A percentile compares a stretch with the other conserved stretches of the same genome.
Evolutionary conservation across 108 stramenopile species (phyloP).

Genomic region (Chaetoceros muelleri): DNA sequence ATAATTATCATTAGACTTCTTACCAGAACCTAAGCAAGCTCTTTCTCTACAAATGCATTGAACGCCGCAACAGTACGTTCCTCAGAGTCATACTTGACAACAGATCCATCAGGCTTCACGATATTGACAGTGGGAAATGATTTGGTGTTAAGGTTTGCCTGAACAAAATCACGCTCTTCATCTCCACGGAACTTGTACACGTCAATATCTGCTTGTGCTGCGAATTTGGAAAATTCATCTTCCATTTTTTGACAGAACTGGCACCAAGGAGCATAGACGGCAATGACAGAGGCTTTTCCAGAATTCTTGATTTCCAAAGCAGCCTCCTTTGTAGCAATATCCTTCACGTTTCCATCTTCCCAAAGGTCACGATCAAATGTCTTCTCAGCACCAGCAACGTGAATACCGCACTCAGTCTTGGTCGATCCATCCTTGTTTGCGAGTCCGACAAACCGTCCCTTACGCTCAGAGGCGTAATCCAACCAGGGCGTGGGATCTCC

Average conservation of each 20-base stretch:
- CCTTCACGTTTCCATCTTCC: conserved; percentile 63
- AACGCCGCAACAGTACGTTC: conserved; percentile 65
- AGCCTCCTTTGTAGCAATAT: conserved; percentile 51
- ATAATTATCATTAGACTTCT: too few species aligned
- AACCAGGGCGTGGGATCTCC: conserved; percentile 85
- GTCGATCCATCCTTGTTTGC: conserved; percentile 93
- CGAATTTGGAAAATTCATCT: conserved; percentile 66
- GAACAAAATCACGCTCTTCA: conserved; percentile 84
- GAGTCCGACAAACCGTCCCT: conserved; percentile 93
- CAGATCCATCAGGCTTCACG: conserved; percentile 74
- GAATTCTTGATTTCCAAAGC: conserved; percentile 54
- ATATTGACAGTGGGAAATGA: conserved; percentile 90
- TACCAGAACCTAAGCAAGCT: too few species aligned
- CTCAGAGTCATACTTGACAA: conserved; percentile 86
- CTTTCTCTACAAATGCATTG: conserved; percentile 47
- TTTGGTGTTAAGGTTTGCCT: conserved; percentile 72
- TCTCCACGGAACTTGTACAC: conserved; percentile 87
- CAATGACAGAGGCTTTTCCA: conserved; percentile 70
- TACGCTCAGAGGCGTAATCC: conserved; percentile 92
- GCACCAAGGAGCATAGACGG: conserved; percentile 90
- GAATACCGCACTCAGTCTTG: conserved; percentile 98
- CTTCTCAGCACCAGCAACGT: conserved; percentile 82
- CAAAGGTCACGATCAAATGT: conserved; percentile 89
- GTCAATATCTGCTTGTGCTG: conserved; percentile 39
- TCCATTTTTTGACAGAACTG: conserved; percentile 86